Base-by-base conservation (phyloP, 352 stramenopile species). In the Achlya hypogyna region DNA sequence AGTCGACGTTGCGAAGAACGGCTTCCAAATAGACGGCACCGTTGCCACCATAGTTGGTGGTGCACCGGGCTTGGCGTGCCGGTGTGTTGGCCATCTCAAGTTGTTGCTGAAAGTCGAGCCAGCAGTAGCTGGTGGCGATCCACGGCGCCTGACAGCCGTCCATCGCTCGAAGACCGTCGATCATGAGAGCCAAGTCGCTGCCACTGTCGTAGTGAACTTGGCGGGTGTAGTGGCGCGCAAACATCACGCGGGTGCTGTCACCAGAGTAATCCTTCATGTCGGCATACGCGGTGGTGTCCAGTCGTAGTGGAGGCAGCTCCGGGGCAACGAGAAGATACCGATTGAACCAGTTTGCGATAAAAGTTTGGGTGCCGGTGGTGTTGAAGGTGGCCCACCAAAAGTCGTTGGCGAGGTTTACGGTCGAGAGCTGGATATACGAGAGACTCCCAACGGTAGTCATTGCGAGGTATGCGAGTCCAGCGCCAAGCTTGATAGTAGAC, bases 321-420 rank as follows among this genome's bases (percentile, higher is more conserved):
- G 2, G 2, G 6, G 14, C 1, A 20, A 12, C 16, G 31, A n/a
- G n/a, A n/a, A n/a, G n/a, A n/a, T 62, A 32, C 35, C 32, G 29
- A 27, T 62, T 45, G 35, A 62, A 62, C 53, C 53, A 62, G 53
- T 62, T 62, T 18, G 18, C 29, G 18, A 62, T 32, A 25, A 32
- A 27, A 18, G 29, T 27, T 38, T 47, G 53, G 8, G 53, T 62
- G 5, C 53, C 53, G 29, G 22, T 62, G 22, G 53, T 47, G 53
- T 62, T 27, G 35, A 62, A 62, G 18, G 38, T 51, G 18, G 59
- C 42, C 60, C 60, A 67, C 38, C 42, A 67, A 20, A 67, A 42
- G 29, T 67, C 60, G 22, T 59, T 67, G n/a, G 20, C 53, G 5
- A 51, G 12, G n/a, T 67, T 67, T 20, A 47, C 32, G n/a, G 14